Evolutionary conservation across 2,329 filamentous ascomycete genomes (phyloP).

Genomic region (Septoria petroselini): DNA sequence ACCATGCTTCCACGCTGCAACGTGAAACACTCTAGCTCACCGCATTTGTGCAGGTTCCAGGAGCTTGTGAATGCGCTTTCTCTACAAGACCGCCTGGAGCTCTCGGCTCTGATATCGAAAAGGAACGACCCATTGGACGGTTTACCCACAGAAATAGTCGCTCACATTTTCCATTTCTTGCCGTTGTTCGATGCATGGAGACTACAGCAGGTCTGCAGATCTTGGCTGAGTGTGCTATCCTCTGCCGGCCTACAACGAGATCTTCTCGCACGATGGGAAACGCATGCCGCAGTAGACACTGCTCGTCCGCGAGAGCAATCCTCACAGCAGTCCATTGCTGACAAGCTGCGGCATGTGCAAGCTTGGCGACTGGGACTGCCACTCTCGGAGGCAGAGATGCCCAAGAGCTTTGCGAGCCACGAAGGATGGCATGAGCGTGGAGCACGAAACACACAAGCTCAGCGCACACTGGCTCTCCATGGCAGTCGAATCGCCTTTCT

Average conservation of each 20-base stretch:
- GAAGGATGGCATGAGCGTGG: not conserved
- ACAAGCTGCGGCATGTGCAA: slow-evolving; percentile 19
- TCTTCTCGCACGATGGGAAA: slow-evolving; percentile 12
- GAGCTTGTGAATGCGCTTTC: slow-evolving; percentile 15
- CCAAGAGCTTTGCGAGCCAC: not conserved
- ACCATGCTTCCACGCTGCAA: not conserved
- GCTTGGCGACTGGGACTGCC: slow-evolving; percentile 21
- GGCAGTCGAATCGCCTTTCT: slow-evolving; percentile 22
- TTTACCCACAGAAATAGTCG: slow-evolving; percentile 41
- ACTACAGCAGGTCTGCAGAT: slow-evolving; percentile 35
- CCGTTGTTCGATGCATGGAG: slow-evolving; percentile 31
- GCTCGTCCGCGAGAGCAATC: not conserved
- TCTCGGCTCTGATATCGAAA: slow-evolving; percentile 13
- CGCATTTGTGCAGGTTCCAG: slow-evolving; percentile 14
- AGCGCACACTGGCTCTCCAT: slow-evolving; percentile 13
- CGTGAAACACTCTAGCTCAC: slow-evolving; percentile 10
- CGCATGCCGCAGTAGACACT: slow-evolving; percentile 18
- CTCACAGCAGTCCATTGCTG: not conserved
- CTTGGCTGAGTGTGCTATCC: slow-evolving; percentile 36
- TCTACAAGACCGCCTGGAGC: slow-evolving; percentile 15
- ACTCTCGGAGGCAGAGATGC: slow-evolving; percentile 11
- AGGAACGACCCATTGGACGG: slow-evolving; percentile 37
- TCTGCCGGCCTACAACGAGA: slow-evolving; percentile 21
- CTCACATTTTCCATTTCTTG: slow-evolving; percentile 36
- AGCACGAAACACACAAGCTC: not conserved